A percentile compares a stretch with the other conserved stretches of the same genome.
phyloP scores from a whole-genome alignment of 2,329 filamentous ascomycete genomes.

The Nothopassalora personata region DNA sequence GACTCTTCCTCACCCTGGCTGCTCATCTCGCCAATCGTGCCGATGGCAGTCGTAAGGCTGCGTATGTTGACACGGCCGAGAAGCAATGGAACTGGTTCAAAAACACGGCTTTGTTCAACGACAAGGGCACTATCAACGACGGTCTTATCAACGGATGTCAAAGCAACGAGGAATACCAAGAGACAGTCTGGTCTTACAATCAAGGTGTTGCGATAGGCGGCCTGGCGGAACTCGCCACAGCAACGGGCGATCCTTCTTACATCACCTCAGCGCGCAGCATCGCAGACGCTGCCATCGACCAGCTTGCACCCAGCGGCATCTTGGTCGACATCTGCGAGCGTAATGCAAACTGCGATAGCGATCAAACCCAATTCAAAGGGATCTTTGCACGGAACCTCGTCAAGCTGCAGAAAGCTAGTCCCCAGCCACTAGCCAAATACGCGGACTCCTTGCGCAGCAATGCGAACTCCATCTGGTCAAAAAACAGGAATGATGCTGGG shows the following conservation, averaged over 20 bases:
- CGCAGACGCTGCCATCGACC: conserved; percentile 35
- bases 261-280: conserved; percentile 34
- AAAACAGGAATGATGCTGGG: conserved; percentile 47
- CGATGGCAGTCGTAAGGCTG: conserved; percentile 20
- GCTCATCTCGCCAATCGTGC: conserved; percentile 51
- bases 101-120: neutral
- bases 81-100: conserved; percentile 49
- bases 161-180: neutral
- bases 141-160: conserved; percentile 37
- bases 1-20: conserved; percentile 50
- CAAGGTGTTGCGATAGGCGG: conserved; percentile 57
- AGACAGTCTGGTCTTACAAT: conserved; percentile 44
- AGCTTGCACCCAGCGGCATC: conserved; percentile 35
- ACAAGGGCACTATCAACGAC: conserved; percentile 45
- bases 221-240: conserved; percentile 48
- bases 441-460: conserved; percentile 53
- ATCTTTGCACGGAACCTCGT: conserved; percentile 63
- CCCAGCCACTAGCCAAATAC: conserved; percentile 42
- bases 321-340: conserved; percentile 35
- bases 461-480: conserved; percentile 60
- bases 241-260: conserved; percentile 29
- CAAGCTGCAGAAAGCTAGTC: conserved; percentile 49
- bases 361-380: conserved; percentile 63
- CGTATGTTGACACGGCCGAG: conserved; percentile 44
- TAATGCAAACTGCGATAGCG: conserved; percentile 30